Conservation (phyloP, 2,329 filamentous ascomycete species). For the Trichoderma breve region DNA sequence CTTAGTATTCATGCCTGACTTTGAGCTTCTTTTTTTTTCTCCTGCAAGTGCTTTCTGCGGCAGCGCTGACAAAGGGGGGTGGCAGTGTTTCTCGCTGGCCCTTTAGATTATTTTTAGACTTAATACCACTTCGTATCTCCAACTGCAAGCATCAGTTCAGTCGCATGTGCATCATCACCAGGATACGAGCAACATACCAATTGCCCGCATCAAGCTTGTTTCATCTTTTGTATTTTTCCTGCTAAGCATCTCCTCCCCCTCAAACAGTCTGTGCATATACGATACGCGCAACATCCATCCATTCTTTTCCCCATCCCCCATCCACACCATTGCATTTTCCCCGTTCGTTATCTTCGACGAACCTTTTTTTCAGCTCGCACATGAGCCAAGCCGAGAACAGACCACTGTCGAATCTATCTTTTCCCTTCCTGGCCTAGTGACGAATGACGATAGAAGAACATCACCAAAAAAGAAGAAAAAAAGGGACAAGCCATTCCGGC, state of each 20-base stretch:
- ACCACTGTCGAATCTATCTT: background rate
- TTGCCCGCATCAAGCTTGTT: background rate
- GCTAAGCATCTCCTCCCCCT: no score
- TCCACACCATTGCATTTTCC: background rate
- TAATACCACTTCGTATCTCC: background rate
- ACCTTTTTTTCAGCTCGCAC: background rate
- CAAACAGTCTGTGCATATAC: background rate
- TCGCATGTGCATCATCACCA: background rate
- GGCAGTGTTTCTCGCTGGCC: background rate
- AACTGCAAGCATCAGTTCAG: background rate
- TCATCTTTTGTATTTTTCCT: background rate
- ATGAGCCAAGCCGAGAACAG: background rate
- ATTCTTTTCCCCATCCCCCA: background rate
- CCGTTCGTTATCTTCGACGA: background rate
- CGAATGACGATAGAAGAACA: background rate
- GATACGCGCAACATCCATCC: background rate
- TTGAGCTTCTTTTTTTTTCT: no score
- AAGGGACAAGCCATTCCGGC: background rate
- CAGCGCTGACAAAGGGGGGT: constrained; percentile 5
- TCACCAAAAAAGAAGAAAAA: background rate
- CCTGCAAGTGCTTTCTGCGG: background rate
- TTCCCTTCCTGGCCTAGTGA: background rate
- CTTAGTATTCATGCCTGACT: background rate
- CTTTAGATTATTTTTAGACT: background rate
- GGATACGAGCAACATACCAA: background rate